Evolutionary conservation across 2,329 filamentous ascomycete genomes (phyloP), one percentile per base, ranked within the genome.

Genomic region (Scleromitrula shiraiana): DNA sequence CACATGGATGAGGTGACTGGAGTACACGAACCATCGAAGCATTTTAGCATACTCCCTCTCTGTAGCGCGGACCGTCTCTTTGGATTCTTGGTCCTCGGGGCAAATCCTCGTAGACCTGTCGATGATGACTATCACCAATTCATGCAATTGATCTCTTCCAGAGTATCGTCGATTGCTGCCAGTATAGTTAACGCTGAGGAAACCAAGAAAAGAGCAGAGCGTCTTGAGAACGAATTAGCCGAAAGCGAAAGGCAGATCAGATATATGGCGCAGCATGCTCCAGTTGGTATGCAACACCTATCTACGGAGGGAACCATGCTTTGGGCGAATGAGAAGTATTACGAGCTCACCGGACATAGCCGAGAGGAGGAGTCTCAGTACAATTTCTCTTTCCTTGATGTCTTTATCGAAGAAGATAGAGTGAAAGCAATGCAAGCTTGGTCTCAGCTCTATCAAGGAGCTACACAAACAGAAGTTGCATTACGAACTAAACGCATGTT

Each of bases 261-360:
- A 15, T 61, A 60, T 33, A 60, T 62, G 57, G 60, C 60, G 15
- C 52, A 62, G 27, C 52, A 62, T 41, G 57, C 57, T 8, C 55
- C 58, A 20, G 54, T 62, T 39, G 59, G 59, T 10, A 60, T 62
- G 57, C 45, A 54, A 12, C 59, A 59, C 42, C 46, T 61, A 7
- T 51, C 50, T 4, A 33, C 49, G n/a, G 56, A 61, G 35, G 59
- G 59, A 5, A 50, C 32, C 8, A 52, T 51, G 4, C 40, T 54
- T 6, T 62, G 59, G 59, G 59, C 59, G 4, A 62, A 62, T 46
- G 49, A 59, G 4, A 53, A 59, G 43, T 62, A 59, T 26, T 60
- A 55, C 32, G 41, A 50, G 17, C 33, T 61, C 4, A 60, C 55
- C 3, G 51, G 53, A 2, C 55, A 58, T 33, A 39, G 52, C 17